phyloP scores from a whole-genome alignment of 345 rosid species.

The Citrus mangshanensis region DNA sequence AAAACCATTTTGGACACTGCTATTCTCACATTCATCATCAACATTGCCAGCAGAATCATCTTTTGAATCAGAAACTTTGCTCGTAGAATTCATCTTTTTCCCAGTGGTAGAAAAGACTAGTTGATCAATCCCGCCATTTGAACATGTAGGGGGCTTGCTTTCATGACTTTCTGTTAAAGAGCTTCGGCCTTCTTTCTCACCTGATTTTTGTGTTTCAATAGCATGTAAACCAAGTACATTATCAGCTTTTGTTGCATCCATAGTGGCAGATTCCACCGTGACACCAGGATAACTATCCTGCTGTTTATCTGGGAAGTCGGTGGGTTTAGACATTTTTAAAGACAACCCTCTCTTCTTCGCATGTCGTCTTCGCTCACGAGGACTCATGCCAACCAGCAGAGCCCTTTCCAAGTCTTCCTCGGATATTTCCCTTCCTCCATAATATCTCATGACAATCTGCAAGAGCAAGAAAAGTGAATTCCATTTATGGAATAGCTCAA shows the following conservation, averaged over 20 bases:
- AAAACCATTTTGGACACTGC: conserved; percentile 19
- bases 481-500: neutral
- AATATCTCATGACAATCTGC: conserved; percentile 71
- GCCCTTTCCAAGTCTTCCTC: conserved; percentile 85
- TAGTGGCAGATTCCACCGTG: conserved; percentile 2
- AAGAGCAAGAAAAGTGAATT: conserved; percentile 4
- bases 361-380: conserved; percentile 73
- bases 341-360: conserved; percentile 63
- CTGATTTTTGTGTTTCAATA: conserved; percentile 7
- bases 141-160: conserved; percentile 12
- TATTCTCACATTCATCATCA: conserved; percentile 26
- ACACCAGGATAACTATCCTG: conserved; percentile 19
- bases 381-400: conserved; percentile 81
- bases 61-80: conserved; percentile 26
- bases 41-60: conserved; percentile 18
- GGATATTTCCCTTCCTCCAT: conserved; percentile 86
- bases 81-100: conserved; percentile 23
- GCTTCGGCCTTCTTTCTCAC: conserved; percentile 18
- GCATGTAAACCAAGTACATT: conserved; percentile 10
- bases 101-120: conserved; percentile 9
- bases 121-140: conserved; percentile 16
- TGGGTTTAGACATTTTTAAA: conserved; percentile 28
- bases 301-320: conserved; percentile 26
- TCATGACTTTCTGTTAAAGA: conserved; percentile 14
- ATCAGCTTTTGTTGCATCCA: conserved; percentile 18